These are phyloP conservation scores for Lactifluus pinguis DNA, from an alignment of 768 basidiomycete species.

Conservation along the genomic window DNA sequence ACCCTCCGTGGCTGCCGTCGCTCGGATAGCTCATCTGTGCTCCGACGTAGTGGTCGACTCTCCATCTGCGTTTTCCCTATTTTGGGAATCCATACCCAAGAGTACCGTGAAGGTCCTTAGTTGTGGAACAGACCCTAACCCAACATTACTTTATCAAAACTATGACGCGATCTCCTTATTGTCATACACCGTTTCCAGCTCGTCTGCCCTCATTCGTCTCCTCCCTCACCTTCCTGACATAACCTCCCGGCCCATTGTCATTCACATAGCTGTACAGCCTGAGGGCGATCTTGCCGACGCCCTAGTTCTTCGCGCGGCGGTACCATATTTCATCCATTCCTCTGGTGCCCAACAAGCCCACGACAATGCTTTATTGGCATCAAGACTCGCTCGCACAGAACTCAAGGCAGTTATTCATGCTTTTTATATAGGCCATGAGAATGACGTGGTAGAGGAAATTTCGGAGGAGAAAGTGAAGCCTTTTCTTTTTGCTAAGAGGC, in stretches of 20 bases:
- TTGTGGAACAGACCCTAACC: constrained; percentile 34
- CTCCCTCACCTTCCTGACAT: constrained; percentile 63
- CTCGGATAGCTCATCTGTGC: constrained; percentile 61
- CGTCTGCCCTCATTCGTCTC: constrained; percentile 49
- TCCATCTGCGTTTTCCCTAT: constrained; percentile 31
- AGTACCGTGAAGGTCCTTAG: constrained; percentile 39
- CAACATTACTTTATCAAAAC: constrained; percentile 42
- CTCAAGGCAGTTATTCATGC: constrained; percentile 77
- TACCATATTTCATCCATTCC: constrained; percentile 79
- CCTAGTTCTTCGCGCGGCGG: constrained; percentile 65
- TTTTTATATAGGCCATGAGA: constrained; percentile 45
- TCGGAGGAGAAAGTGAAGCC: constrained; percentile 48
- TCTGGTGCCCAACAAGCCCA: constrained; percentile 72
- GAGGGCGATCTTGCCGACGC: constrained; percentile 65
- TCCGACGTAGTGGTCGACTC: constrained; percentile 58
- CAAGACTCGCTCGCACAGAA: constrained; percentile 63
- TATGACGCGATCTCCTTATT: constrained; percentile 31
- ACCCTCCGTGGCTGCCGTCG: constrained; percentile 35
- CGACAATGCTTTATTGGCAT: constrained; percentile 82
- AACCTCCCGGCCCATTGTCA: constrained; percentile 52
- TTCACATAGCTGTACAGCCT: constrained; percentile 62
- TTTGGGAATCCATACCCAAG: constrained; percentile 33
- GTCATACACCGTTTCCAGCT: constrained; percentile 48
- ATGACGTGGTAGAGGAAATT: constrained; percentile 40
- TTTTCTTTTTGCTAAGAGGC: constrained; percentile 47